Base-by-base conservation (phyloP, 768 basidiomycete species). In the Psilocybe cyanescens region DNA sequence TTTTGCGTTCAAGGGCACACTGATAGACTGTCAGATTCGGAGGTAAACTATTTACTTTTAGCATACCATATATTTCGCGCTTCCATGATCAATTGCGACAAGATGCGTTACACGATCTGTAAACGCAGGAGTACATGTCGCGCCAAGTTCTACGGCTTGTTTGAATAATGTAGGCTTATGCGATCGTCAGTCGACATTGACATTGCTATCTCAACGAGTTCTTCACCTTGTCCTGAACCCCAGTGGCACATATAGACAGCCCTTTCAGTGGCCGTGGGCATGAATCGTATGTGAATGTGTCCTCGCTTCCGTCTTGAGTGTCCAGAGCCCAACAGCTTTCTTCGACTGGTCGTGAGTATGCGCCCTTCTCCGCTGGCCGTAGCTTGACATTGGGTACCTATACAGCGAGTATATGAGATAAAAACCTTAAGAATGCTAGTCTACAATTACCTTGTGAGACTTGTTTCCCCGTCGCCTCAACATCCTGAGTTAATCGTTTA, bases 81-180 rank as follows among this genome's bases (percentile, higher is more conserved):
- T 88, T 3, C 91, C 92, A 68, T 92, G 88, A n/a, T 79, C 81
- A n/a, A 75, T 76, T 0, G 95, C 93, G 45, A 98, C 80, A 19
- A 98, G 82, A 78, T 97, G 95, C 0, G 94, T 96, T n/a, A 92
- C 90, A 49, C 80, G 80, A 70, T 94, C 90, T 0, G 94, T 98
- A 63, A 97, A 88, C 52, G 92, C 89, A 33, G 76, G 83, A 14
- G 85, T 81, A 47, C 84, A 80, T 3, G 75, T 75, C 29, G 93
- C 95, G 9, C 95, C 95, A 12, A 97, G 87, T 65, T 95, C 90
- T 24, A 84, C 76, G 0, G 92, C 93, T 68, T 91, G 85, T 61
- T 86, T 87, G 70, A 92, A 92, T 35, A 96, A 64, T 1, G 82
- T 81, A 0, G 86, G 81, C 94, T 95, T 62, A 2, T 6, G 16